Conservation (phyloP, 2,329 filamentous ascomycete genomes). For the Aspergillus ibericus region DNA sequence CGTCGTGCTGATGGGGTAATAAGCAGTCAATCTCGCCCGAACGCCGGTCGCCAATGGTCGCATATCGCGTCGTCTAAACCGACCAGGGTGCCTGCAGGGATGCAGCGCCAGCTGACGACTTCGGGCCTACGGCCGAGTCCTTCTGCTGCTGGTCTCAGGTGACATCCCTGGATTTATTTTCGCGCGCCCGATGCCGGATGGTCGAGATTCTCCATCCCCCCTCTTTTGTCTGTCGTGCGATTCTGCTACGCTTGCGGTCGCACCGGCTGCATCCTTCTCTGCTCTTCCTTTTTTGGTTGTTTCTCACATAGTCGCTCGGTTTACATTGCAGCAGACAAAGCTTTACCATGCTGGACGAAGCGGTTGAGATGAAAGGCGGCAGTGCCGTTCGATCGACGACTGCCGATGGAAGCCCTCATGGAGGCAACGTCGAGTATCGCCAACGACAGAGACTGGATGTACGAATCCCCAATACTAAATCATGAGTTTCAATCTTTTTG, state of each 20-base stretch:
- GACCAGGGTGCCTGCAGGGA: not conserved
- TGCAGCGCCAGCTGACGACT: not conserved
- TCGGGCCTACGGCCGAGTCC: not conserved
- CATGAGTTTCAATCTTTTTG: not conserved
- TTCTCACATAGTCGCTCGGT: not conserved
- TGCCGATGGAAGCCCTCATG: not conserved
- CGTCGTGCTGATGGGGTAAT: not conserved
- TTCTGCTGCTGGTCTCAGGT: not conserved
- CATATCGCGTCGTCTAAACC: not conserved
- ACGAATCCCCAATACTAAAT: not conserved
- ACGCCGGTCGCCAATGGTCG: not conserved
- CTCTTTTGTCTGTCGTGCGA: not conserved
- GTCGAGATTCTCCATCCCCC: not conserved
- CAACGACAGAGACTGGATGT: conserved; percentile 18
- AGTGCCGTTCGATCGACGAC: conserved; percentile 11
- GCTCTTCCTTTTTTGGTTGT: not conserved
- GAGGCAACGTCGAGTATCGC: conserved; percentile 6
- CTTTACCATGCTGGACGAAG: not conserved
- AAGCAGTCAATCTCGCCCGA: not conserved
- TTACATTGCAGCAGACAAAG: not conserved
- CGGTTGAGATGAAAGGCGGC: conserved; percentile 14
- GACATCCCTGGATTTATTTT: not conserved
- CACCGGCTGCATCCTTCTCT: not conserved
- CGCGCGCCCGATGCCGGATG: not conserved
- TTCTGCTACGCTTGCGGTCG: not conserved